Evolutionary conservation across 2,329 filamentous ascomycete genomes (phyloP).

Genomic region (Ceratocystis variospora): DNA sequence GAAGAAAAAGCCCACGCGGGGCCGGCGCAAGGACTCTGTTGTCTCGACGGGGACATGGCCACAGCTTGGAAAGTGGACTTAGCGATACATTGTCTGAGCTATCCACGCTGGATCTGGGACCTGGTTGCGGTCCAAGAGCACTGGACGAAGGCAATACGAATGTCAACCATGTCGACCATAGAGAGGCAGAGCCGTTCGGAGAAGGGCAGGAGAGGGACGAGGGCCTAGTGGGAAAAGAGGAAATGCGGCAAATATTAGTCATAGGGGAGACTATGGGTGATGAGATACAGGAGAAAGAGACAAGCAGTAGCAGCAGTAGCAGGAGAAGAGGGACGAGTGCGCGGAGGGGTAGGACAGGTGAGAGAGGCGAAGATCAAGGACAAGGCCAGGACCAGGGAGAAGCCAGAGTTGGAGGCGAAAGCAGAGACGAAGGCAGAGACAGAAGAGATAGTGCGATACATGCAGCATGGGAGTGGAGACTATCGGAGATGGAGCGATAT

Average conservation of each 20-base stretch:
- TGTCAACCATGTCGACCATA: not conserved
- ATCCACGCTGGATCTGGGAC: not conserved
- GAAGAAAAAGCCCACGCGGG: not conserved
- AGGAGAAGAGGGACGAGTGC: not conserved
- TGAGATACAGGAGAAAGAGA: not conserved
- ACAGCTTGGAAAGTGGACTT: not conserved
- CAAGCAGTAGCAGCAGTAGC: not conserved
- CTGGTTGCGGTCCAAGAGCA: not conserved
- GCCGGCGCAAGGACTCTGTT: not conserved
- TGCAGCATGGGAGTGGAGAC: not conserved
- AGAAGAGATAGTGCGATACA: not conserved
- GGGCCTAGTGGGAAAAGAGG: not conserved
- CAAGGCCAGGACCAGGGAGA: not conserved
- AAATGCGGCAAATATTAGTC: slow-evolving; percentile 1
- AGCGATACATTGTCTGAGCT: not conserved
- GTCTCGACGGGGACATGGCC: not conserved
- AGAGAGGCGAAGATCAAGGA: not conserved
- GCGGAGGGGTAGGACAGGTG: not conserved
- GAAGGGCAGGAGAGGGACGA: not conserved
- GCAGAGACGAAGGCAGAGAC: not conserved
- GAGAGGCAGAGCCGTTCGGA: not conserved
- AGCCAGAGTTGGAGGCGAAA: not conserved
- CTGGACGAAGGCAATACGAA: not conserved
- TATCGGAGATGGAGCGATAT: not conserved
- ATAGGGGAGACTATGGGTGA: not conserved